These are phyloP conservation scores for Metschnikowia bowlesiae DNA, from an alignment of 805 yeast genomes.

Conservation along the genomic window DNA sequence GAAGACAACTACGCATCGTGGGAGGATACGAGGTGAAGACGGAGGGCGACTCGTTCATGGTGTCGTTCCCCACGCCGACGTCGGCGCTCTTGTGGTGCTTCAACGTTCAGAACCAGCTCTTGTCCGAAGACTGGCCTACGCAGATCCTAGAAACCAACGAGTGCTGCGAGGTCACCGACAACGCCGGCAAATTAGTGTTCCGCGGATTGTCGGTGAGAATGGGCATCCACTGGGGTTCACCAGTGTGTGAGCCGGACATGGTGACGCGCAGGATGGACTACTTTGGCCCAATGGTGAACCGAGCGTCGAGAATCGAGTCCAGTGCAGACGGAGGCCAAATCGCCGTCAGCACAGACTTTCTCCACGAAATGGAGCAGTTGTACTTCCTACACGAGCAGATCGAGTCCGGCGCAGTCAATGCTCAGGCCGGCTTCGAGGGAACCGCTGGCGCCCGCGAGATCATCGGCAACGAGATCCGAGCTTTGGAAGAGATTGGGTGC, in stretches of 20 bases:
- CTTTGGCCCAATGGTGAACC: constrained; percentile 97
- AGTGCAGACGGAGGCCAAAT: constrained; percentile 99
- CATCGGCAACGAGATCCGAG: constrained; percentile 59
- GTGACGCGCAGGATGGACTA: constrained; percentile 98
- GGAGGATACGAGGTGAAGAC: constrained; percentile 99
- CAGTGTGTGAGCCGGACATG: constrained; percentile 92
- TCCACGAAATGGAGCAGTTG: constrained; percentile 63
- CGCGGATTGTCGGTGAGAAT: constrained; percentile 92
- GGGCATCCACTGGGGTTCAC: constrained; percentile 99
- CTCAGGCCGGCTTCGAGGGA: constrained; percentile 45
- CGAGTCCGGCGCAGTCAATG: constrained; percentile 18
- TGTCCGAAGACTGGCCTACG: constrained; percentile 89
- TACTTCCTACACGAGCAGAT: constrained; percentile 45
- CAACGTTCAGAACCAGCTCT: constrained; percentile 80
- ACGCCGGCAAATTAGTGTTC: constrained; percentile 56
- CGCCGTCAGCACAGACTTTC: constrained; percentile 76
- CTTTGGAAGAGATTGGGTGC: constrained; percentile 68
- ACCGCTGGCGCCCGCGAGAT: constrained; percentile 47
- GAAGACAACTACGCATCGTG: constrained; percentile 83
- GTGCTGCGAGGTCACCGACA: constrained; percentile 74
- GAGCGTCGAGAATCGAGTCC: constrained; percentile 89
- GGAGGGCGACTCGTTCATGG: constrained; percentile 99
- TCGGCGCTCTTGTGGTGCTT: constrained; percentile 93
- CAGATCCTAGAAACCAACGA: constrained; percentile 82
- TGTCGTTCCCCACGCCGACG: constrained; percentile 88